Conservation (phyloP, 108 stramenopile species). For the Skeletonema costatum region DNA sequence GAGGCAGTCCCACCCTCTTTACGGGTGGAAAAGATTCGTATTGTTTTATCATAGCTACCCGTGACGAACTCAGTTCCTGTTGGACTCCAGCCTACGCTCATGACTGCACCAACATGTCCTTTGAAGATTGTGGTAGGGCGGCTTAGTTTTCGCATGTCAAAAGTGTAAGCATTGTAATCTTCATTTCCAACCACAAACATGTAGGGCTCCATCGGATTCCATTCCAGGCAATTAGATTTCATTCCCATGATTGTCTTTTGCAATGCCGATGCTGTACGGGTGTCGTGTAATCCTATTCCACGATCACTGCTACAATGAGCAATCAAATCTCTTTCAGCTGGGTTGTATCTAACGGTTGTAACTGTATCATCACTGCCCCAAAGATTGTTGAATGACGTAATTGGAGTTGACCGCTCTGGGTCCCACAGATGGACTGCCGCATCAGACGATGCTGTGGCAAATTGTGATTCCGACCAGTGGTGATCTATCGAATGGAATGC, state of each 20-base stretch:
- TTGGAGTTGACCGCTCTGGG: constrained; percentile 77
- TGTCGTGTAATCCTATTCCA: constrained; percentile 94
- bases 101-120: constrained; percentile 97
- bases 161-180: constrained; percentile 93
- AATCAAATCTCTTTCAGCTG: constrained; percentile 91
- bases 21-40: constrained; percentile 85
- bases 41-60: constrained; percentile 94
- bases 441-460: constrained; percentile 90
- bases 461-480: constrained; percentile 85
- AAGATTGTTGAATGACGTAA: constrained; percentile 72
- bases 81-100: constrained; percentile 93
- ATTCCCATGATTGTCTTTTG: constrained; percentile 92
- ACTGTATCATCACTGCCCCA: constrained; percentile 96
- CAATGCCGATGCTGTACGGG: constrained; percentile 81
- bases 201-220: constrained; percentile 99
- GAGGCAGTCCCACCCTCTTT: constrained; percentile 54
- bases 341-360: constrained; percentile 92
- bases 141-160: constrained; percentile 95
- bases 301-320: constrained; percentile 92
- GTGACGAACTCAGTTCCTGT: constrained; percentile 97
- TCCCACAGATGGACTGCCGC: constrained; percentile 93
- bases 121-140: constrained; percentile 92
- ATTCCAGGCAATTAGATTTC: constrained; percentile 95
- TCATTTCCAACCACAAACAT: constrained; percentile 98
- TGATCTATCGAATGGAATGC: constrained; percentile 94